Evolutionary conservation across 2,329 filamentous ascomycete species (phyloP), one percentile per base, ranked within the genome.

Genomic region (Pseudogymnoascus sp.): DNA sequence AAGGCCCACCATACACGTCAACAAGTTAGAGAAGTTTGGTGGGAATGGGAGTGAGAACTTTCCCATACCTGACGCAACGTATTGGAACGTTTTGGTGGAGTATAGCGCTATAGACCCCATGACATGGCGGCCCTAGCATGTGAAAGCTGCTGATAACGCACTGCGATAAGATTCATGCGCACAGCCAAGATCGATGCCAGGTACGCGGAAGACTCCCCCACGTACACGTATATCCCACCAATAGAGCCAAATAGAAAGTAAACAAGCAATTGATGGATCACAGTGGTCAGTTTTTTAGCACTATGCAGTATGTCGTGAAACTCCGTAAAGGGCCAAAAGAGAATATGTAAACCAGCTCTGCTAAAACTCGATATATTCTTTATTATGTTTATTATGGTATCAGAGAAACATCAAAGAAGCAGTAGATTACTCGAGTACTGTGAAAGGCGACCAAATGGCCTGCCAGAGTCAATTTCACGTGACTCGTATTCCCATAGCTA

Each of bases 111-210:
- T n/a, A 55, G 27, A 21, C 48, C 48, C 48, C 48, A 55, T 55
- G 48, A 55, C 48, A 55, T 55, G 6, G 27, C 48, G 15, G 8
- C 29, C 38, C 9, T 55, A 35, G 48, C 48, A 55, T 55, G 48
- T 55, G 48, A 55, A 55, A 55, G 48, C 48, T 55, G 48, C 48
- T 55, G 48, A 55, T 55, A 55, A 55, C 29, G 48, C 48, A 55
- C 27, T n/a, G n/a, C 48, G 48, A 55, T 55, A 55, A 55, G 48
- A 55, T 55, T 33, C 27, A 51, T 38, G 44, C 25, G 13, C 27
- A 29, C n/a, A 12, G 48, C 48, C 48, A 55, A 55, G 48, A 55
- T 55, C 48, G 33, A 6, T 55, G 48, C 48, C 48, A 55, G 48
- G 48, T 55, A 55, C 48, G n/a, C 48, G n/a, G n/a, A 55, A 33